phyloP scores from a whole-genome alignment of 2,329 filamentous ascomycete species.

The Davidsoniella australis region DNA sequence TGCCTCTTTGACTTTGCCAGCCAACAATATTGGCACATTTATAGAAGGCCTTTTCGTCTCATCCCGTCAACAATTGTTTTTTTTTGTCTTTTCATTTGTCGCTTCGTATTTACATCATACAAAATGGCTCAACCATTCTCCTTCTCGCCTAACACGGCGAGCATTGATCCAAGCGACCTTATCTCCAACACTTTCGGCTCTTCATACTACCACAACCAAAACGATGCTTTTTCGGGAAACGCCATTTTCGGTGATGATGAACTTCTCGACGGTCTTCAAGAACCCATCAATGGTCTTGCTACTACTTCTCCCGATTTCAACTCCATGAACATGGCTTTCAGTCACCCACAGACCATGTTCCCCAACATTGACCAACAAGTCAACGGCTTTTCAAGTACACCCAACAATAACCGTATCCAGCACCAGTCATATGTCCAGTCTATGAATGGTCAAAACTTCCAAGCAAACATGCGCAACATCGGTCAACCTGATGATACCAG shows the following conservation, averaged over 20 bases:
- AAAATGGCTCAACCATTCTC: constrained; percentile 11
- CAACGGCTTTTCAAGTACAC: constrained; percentile 76
- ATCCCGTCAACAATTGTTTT: not conserved
- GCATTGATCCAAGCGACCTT: constrained; percentile 5
- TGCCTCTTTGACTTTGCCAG: no score
- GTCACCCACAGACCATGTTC: constrained; percentile 20
- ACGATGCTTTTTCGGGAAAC: constrained; percentile 56
- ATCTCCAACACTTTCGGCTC: constrained; percentile 8
- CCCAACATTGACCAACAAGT: constrained; percentile 45
- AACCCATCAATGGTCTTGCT: constrained; percentile 36
- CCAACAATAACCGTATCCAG: constrained; percentile 81
- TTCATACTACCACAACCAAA: constrained; percentile 4
- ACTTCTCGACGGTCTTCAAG: constrained; percentile 53
- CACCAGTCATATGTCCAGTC: constrained; percentile 52
- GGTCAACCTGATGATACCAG: constrained; percentile 27
- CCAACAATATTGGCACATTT: not conserved
- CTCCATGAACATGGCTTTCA: constrained; percentile 38
- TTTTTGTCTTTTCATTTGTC: not conserved
- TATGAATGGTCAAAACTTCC: constrained; percentile 64
- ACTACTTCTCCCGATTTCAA: constrained; percentile 41
- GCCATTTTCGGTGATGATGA: constrained; percentile 79
- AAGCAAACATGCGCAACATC: constrained; percentile 41
- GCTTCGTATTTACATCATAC: no score
- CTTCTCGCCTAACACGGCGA: constrained; percentile 6
- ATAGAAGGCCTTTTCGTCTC: not conserved